These are phyloP conservation scores for Gaeumannomyces sp. DNA, from an alignment of 2,329 filamentous ascomycete genomes.

Conservation along the genomic window DNA sequence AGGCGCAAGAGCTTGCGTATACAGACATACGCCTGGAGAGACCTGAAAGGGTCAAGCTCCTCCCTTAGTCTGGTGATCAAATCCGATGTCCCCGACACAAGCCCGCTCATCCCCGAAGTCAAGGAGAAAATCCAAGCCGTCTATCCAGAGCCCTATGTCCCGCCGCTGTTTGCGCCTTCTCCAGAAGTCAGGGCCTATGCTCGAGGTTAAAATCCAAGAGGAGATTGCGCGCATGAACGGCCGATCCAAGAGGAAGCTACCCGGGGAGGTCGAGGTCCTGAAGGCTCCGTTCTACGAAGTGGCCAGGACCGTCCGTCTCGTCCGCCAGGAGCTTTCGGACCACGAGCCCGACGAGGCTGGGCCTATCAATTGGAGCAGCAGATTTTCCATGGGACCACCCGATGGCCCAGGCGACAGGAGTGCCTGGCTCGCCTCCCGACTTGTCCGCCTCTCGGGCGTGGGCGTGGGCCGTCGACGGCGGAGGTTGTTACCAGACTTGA, in stretches of 20 bases:
- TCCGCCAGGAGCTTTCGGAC: slow-evolving; percentile 4
- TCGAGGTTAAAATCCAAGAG: not conserved
- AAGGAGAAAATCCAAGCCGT: slow-evolving; percentile 41
- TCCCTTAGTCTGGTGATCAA: slow-evolving; percentile 39
- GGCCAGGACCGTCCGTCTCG: slow-evolving; percentile 9
- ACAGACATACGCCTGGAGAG: slow-evolving; percentile 39
- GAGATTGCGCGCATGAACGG: slow-evolving; percentile 10
- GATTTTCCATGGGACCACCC: not conserved
- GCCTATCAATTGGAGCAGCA: not conserved
- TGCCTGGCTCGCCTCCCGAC: not conserved
- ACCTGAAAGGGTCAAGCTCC: slow-evolving; percentile 33
- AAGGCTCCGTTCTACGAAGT: slow-evolving; percentile 43
- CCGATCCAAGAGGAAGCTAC: slow-evolving; percentile 29
- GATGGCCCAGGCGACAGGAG: not conserved
- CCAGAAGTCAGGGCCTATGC: not conserved
- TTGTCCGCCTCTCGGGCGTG: not conserved
- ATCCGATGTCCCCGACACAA: slow-evolving; percentile 35
- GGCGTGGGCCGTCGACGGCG: not conserved
- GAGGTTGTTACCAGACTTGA: not conserved
- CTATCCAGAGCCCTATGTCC: slow-evolving; percentile 39
- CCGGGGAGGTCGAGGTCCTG: slow-evolving; percentile 40
- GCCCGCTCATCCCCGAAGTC: slow-evolving; percentile 33
- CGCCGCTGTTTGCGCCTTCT: slow-evolving; percentile 29
- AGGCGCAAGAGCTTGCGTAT: slow-evolving; percentile 29
- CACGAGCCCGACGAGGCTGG: not conserved